phyloP scores from a whole-genome alignment of 352 stramenopile genomes.

The Phytophthora pluvialis region DNA sequence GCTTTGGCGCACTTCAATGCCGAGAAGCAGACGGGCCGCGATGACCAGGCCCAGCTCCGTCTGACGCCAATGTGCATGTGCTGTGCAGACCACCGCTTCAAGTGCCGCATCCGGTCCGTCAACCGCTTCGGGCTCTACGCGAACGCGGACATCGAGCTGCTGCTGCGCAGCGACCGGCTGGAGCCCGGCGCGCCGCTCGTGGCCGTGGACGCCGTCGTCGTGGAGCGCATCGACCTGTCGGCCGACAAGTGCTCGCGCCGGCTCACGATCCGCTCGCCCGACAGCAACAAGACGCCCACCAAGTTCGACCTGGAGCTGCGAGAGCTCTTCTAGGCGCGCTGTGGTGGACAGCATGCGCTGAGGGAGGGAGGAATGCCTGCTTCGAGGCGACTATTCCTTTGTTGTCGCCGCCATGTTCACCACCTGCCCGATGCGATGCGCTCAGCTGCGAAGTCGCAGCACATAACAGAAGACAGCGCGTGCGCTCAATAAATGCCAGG shows the following conservation, averaged over 20 bases:
- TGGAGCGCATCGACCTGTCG: conserved; percentile 74
- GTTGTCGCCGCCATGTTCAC: conserved; percentile 2
- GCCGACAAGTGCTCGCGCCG: conserved; percentile 60
- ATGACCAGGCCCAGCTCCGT: not conserved
- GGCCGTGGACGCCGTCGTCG: conserved; percentile 67
- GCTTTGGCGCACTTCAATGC: conserved; percentile 39
- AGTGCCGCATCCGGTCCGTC: conserved; percentile 73
- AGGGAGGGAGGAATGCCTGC: not conserved
- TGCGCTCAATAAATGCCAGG: conserved; percentile 5
- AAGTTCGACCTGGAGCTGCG: conserved; percentile 68
- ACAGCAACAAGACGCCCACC: conserved; percentile 24
- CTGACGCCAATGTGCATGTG: conserved; percentile 33
- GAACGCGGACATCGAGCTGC: conserved; percentile 62
- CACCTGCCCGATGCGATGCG: not conserved
- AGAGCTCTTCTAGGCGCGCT: conserved; percentile 64
- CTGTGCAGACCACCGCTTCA: conserved; percentile 62
- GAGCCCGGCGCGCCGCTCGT: conserved; percentile 46
- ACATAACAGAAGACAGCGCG: conserved; percentile 6
- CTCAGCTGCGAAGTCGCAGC: conserved; percentile 9
- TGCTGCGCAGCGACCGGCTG: conserved; percentile 40
- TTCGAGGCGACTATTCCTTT: conserved; percentile 12
- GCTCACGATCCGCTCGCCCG: conserved; percentile 56
- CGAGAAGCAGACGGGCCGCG: conserved; percentile 32
- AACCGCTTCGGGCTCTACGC: conserved; percentile 73
- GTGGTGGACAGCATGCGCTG: not conserved